Base-by-base conservation (phyloP, 768 basidiomycete genomes). In the Mycena pura region DNA sequence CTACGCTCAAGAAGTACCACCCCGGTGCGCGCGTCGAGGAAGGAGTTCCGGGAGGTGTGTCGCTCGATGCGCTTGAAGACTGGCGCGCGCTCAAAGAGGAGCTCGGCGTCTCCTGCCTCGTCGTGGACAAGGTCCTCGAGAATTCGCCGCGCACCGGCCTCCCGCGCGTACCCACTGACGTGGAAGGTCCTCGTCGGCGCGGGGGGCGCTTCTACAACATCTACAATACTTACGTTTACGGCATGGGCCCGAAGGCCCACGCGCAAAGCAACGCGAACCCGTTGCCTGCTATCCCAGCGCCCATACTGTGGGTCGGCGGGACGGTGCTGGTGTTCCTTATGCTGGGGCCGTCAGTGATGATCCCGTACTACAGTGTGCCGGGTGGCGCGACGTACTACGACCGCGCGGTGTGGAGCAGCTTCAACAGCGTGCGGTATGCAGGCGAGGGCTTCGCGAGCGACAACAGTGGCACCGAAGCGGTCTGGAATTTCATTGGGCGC, bases 21-120 rank as follows among this genome's bases (percentile, higher is more conserved):
- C 79, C 79, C 3, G 90, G 89, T 31, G 80, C 83, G 17, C 78
- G 80, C 40, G 68, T 82, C 10, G 73, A 82, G 51, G 74, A 77
- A 44, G 71, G 77, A 17, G 68, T 80, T 17, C 73, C 80, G 5
- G 83, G 82, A 3, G 88, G 87, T 11, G 76, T 94, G 25, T 86
- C 91, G 5, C 81, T 84, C 51, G 91, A 92, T 32, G 78, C 85
- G 2, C 72, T 82, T 22, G 90, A 89, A 63, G 91, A 92, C 64
- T 94, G 92, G 93, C 86, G 85, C 64, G 82, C 87, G 7, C 76
- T 94, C 53, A 92, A 94, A 74, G 85, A 85, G 25, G 91, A 93
- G 70, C 80, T 94, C 9, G 92, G 92, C 11, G 80, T 92, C 41
- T 88, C 88, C 25, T 94, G 92, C 67, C 65, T 77, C 27, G 89